Evolutionary conservation across 2,329 filamentous ascomycete genomes (phyloP).

Genomic region (Cercospora sp.): DNA sequence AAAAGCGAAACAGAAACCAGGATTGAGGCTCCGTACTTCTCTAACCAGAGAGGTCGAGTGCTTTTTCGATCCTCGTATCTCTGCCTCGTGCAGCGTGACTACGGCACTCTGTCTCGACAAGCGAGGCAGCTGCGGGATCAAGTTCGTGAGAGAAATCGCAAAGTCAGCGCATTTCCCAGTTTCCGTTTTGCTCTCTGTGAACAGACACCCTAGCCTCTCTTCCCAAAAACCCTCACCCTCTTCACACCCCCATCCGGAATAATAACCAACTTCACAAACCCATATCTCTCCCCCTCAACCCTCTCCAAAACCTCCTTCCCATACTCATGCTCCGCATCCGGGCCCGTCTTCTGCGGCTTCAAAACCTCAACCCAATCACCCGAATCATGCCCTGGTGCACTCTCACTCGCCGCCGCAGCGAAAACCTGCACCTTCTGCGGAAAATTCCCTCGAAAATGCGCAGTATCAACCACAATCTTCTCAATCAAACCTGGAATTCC

Average conservation of each 20-base stretch:
- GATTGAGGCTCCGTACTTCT: too few relatives aligned
- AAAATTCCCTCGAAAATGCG: constrained; percentile 81
- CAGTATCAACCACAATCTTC: constrained; percentile 73
- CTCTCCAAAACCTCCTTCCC: constrained; percentile 41
- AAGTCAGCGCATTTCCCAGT: too few relatives aligned
- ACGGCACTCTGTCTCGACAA: too few relatives aligned
- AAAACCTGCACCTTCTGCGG: constrained; percentile 71
- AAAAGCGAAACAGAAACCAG: too few relatives aligned
- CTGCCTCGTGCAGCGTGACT: too few relatives aligned
- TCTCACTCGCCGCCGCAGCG: constrained; percentile 57
- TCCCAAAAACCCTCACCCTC: constrained; percentile 75
- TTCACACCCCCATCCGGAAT: constrained; percentile 93
- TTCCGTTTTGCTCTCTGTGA: too few relatives aligned
- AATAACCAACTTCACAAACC: constrained; percentile 86
- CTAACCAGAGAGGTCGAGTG: too few relatives aligned
- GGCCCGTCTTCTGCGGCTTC: constrained; percentile 65
- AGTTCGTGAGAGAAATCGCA: too few relatives aligned
- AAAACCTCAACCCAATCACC: constrained; percentile 67
- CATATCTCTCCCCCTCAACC: constrained; percentile 63
- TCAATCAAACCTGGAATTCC: constrained; percentile 66
- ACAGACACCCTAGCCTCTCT: constrained; percentile 32
- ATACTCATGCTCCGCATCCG: constrained; percentile 72
- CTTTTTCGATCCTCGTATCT: too few relatives aligned
- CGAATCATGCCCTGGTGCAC: constrained; percentile 54
- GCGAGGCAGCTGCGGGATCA: too few relatives aligned